Conservation (phyloP, 257 asterid species). For the Penstemon davidsonii region DNA sequence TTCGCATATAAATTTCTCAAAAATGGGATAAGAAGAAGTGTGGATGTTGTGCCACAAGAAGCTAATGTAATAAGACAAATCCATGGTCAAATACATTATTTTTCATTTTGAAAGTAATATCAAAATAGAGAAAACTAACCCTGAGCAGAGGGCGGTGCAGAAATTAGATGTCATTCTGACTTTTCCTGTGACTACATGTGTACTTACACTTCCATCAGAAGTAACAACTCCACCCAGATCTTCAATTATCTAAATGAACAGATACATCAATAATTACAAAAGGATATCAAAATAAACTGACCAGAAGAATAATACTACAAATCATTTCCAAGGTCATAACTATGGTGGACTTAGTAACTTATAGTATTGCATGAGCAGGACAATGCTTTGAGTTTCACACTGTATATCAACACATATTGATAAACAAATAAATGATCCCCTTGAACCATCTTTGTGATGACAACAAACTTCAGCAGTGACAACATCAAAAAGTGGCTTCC, state of each 20-base stretch:
- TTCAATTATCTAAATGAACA: slow-evolving; percentile 63
- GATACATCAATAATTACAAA: slow-evolving; percentile 8
- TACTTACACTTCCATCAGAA: slow-evolving; percentile 67
- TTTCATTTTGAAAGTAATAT: slow-evolving; percentile 14
- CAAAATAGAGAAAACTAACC: slow-evolving; percentile 53
- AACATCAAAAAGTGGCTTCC: not conserved
- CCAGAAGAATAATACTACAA: slow-evolving; percentile 6
- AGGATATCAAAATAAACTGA: slow-evolving; percentile 8
- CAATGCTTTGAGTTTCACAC: not conserved
- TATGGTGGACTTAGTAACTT: not conserved
- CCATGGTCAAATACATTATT: not conserved
- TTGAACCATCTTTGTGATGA: not conserved
- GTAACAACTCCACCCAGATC: slow-evolving; percentile 85
- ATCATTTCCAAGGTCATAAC: slow-evolving; percentile 4
- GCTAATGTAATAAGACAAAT: not conserved
- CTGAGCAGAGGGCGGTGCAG: slow-evolving; percentile 93
- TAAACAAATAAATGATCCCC: not conserved
- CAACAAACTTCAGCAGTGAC: not conserved
- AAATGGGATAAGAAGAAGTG: not conserved
- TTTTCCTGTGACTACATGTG: slow-evolving; percentile 85
- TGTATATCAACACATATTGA: not conserved
- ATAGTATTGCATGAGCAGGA: not conserved
- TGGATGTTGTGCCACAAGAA: not conserved
- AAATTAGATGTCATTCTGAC: slow-evolving; percentile 77
- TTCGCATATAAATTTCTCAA: not conserved